phyloP scores from a whole-genome alignment of 208 protist genomes.

The Trypanosoma cruzi region DNA sequence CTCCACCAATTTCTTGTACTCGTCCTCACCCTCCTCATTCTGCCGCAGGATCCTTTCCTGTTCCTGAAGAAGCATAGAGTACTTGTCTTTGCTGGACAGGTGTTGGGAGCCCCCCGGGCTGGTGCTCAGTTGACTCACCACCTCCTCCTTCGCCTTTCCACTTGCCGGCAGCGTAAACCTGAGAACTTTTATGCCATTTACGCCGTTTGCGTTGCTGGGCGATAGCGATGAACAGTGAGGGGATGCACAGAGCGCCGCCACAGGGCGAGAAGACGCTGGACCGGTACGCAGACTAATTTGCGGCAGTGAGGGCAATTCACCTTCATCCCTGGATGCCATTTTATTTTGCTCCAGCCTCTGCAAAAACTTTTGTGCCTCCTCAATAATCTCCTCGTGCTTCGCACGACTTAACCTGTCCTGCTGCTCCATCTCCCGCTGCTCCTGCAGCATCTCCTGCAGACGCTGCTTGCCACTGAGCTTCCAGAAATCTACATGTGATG shows the following conservation, averaged over 20 bases:
- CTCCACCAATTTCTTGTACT: slow-evolving; percentile 62
- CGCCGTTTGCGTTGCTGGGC: not conserved
- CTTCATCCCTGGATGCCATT: not conserved
- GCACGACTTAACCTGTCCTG: slow-evolving; percentile 30
- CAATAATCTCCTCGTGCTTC: slow-evolving; percentile 51
- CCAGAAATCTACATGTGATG: not conserved
- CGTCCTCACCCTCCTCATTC: slow-evolving; percentile 39
- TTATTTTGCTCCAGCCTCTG: slow-evolving; percentile 1
- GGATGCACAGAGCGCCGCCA: not conserved
- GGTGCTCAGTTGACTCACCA: slow-evolving; percentile 61
- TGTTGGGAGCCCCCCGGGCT: slow-evolving; percentile 47
- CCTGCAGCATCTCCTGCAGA: slow-evolving; percentile 65
- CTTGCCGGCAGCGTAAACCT: slow-evolving; percentile 64
- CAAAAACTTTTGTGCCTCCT: slow-evolving; percentile 31
- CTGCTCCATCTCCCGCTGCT: slow-evolving; percentile 60
- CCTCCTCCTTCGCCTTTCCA: slow-evolving; percentile 50
- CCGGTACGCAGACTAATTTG: not conserved
- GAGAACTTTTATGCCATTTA: slow-evolving; percentile 60
- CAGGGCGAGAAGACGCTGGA: not conserved
- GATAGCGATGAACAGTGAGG: not conserved
- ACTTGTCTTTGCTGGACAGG: slow-evolving; percentile 70
- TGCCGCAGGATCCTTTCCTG: slow-evolving; percentile 49
- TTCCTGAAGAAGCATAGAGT: slow-evolving; percentile 40
- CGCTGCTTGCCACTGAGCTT: slow-evolving; percentile 20
- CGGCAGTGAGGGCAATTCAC: not conserved